phyloP scores from a whole-genome alignment of 805 yeast genomes.

The Hanseniaspora thailandica region DNA sequence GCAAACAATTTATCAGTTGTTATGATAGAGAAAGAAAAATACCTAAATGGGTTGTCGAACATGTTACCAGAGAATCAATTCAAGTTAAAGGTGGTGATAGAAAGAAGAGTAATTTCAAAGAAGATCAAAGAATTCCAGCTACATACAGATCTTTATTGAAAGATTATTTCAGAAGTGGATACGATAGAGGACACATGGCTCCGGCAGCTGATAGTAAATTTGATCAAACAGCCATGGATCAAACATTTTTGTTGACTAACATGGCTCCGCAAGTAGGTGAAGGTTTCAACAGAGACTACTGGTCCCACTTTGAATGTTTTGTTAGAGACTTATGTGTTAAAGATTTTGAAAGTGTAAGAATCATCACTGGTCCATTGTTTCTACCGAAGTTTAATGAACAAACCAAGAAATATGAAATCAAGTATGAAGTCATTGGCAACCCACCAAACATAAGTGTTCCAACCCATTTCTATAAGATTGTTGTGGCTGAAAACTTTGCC shows the following conservation, averaged over 20 bases:
- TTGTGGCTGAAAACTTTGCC: conserved; percentile 63
- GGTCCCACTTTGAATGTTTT: conserved; percentile 95
- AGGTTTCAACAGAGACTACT: conserved; percentile 92
- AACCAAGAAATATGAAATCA: conserved; percentile 76
- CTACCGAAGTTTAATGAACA: conserved; percentile 59
- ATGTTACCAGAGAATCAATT: conserved; percentile 64
- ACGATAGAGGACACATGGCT: conserved; percentile 93
- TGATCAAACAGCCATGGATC: conserved; percentile 85
- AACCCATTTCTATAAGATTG: conserved; percentile 85
- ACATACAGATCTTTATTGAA: conserved; percentile 63
- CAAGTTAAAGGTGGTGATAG: conserved; percentile 51
- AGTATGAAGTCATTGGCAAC: conserved; percentile 87
- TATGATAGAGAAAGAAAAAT: conserved; percentile 75
- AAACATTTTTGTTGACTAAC: conserved; percentile 79
- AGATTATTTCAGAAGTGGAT: conserved; percentile 90
- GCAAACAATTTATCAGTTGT: conserved; percentile 71
- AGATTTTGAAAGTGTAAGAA: conserved; percentile 62
- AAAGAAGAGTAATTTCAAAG: conserved; percentile 68
- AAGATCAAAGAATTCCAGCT: conserved; percentile 71
- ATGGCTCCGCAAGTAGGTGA: conserved; percentile 97
- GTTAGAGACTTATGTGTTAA: conserved; percentile 55
- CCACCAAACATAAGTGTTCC: conserved; percentile 97
- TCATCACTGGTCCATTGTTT: conserved; percentile 88
- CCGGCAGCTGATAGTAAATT: conserved; percentile 97
- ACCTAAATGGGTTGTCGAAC: conserved; percentile 83